Evolutionary conservation across 73 alveolate species (phyloP).

Genomic region (Paraurostyla sp.): DNA sequence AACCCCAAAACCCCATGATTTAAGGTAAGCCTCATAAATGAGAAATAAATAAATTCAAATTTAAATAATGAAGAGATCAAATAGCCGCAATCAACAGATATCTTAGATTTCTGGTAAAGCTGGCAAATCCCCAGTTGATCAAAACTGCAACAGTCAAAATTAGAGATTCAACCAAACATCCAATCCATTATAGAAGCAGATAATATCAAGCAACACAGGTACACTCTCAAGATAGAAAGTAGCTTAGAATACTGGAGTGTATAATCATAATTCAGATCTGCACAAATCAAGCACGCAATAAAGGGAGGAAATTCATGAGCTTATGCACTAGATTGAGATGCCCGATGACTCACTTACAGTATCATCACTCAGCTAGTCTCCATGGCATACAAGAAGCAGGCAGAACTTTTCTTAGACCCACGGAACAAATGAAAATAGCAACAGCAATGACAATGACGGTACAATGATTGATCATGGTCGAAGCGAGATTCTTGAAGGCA

Average conservation of each 20-base stretch:
- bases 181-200: not conserved
- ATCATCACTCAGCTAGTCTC: conserved; percentile 11
- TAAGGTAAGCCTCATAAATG: not conserved
- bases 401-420: conserved; percentile 4
- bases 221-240: not conserved
- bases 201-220: not conserved
- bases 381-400: conserved; percentile 24
- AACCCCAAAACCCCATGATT: not conserved
- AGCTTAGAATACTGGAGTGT: not conserved
- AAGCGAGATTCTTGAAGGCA: conserved; percentile 7
- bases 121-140: not conserved
- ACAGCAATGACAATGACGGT: conserved; percentile 15
- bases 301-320: conserved; percentile 13
- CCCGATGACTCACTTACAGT: conserved; percentile 43
- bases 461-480: not conserved
- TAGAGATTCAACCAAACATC: conserved; percentile 23
- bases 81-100: conserved; percentile 51
- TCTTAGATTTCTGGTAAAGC: not conserved
- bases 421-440: conserved; percentile 12
- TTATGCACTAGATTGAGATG: conserved; percentile 39
- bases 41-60: not conserved
- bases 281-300: conserved; percentile 27
- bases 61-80: conserved; percentile 20
- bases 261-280: not conserved
- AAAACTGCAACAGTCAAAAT: not conserved